Percentiles rank a stretch among this genome's conserved stretches.
phyloP scores from a whole-genome alignment of 805 yeast genomes.

The Candida chauliodis region DNA sequence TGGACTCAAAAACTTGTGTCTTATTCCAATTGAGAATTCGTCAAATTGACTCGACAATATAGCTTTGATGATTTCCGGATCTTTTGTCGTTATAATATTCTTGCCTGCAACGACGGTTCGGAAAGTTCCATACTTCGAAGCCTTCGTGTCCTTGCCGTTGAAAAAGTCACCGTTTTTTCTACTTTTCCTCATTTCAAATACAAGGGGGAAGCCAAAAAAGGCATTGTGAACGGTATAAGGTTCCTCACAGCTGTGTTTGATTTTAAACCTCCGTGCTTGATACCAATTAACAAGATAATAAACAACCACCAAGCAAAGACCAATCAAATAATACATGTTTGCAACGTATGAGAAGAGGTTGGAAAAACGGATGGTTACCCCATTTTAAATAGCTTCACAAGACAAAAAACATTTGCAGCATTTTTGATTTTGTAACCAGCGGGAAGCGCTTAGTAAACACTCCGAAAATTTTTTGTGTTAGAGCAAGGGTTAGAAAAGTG shows the following conservation, averaged over 20 bases:
- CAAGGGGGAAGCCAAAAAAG: not conserved
- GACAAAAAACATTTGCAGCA: not conserved
- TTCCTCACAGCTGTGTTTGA: not conserved
- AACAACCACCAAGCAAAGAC: not conserved
- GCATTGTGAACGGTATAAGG: slow-evolving; percentile 1
- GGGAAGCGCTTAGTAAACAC: too few species aligned
- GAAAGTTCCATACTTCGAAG: slow-evolving; percentile 1
- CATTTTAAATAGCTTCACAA: not conserved
- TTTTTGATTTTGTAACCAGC: not conserved
- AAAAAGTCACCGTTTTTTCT: not conserved
- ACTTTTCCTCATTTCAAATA: not conserved
- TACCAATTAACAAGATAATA: not conserved
- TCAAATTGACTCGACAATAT: slow-evolving; percentile 37
- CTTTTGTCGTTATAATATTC: slow-evolving; percentile 17
- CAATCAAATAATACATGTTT: not conserved
- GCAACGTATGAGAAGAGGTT: not conserved
- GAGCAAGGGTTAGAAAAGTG: too few species aligned
- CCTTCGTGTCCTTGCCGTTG: not conserved
- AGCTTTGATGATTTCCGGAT: slow-evolving; percentile 41
- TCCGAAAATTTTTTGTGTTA: too few species aligned
- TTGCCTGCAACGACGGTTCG: not conserved
- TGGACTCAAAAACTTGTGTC: slow-evolving; percentile 34
- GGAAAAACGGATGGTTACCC: not conserved
- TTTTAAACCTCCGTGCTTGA: not conserved
- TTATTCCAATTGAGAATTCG: slow-evolving; percentile 35